Evolutionary conservation across 2,329 filamentous ascomycete genomes (phyloP), one percentile per base, ranked within the genome.

Genomic region (Bretziella fagacearum): DNA sequence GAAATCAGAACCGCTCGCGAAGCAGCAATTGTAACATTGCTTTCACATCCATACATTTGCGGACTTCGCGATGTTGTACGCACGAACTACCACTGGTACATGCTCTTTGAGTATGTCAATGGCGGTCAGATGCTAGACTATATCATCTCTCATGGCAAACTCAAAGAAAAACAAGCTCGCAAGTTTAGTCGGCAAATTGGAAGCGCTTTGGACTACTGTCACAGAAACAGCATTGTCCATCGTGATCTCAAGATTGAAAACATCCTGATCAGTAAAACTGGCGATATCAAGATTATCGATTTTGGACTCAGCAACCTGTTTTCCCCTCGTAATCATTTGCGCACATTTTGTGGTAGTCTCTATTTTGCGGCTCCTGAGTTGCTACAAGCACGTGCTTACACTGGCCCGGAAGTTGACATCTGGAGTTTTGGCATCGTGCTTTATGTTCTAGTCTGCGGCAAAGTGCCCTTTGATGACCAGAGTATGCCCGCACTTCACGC

Each of bases 101-200:
- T 98, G 91, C 77, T 98, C 44, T 98, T 94, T 59, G 91, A 98
- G 65, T 95, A 91, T 62, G 91, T 98, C 63, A 95, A 98, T 59
- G 91, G 91, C 41, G 91, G 91, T 15, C 91, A 98, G 65, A 96
- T 98, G 91, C 77, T 98, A 52, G 91, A 98, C 66, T 98, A 96
- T 64, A 98, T 98, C 62, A 98, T 98, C 59, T 95, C 87, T 3
- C 91, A 98, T 58, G 91, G 89, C 50, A 84, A 93, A 58, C 69
- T 98, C 53, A 96, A 96, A 69, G 91, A 98, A 66, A 96, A 96
- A 64, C 89, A 94, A 63, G 91, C 91, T 6, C 79, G 91, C 57
- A 96, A 96, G 62, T 98, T 98, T 62, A 93, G 85, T 54, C 81
- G 91, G 33, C 91, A 98, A 65, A 96, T 98, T 54, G 86, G 89